Percentiles rank a stretch among this genome's conserved stretches.
Evolutionary conservation across 2,329 filamentous ascomycete genomes (phyloP).

Genomic region (Xenoacremonium recifei): DNA sequence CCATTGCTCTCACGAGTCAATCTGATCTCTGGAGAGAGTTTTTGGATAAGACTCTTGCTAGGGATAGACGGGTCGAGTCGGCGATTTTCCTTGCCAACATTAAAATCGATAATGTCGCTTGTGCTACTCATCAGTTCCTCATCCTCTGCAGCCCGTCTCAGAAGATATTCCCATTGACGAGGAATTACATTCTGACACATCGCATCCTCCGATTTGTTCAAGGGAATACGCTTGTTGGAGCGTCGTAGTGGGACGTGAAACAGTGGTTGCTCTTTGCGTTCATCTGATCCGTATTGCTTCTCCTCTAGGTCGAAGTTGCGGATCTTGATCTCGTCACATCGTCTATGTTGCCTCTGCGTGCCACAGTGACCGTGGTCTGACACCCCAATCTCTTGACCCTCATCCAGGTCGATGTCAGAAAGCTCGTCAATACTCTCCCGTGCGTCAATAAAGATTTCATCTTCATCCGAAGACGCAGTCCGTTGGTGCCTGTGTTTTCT

Average conservation of each 20-base stretch:
- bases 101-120: neutral
- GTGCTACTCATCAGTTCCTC: conserved; percentile 3
- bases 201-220: too few relatives aligned
- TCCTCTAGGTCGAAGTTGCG: too few relatives aligned
- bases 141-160: neutral
- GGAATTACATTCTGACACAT: too few relatives aligned
- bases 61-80: neutral
- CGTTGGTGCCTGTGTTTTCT: neutral
- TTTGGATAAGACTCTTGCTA: conserved; percentile 5
- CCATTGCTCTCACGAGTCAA: conserved; percentile 20
- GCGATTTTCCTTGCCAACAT: neutral
- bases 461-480: neutral
- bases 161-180: neutral
- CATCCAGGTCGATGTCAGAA: conserved; percentile 6
- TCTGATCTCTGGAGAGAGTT: conserved; percentile 8
- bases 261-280: conserved; percentile 1
- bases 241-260: conserved; percentile 9
- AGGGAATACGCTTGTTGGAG: conserved; percentile 13
- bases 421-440: conserved; percentile 8
- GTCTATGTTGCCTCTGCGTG: too few relatives aligned
- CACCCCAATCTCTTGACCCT: too few relatives aligned
- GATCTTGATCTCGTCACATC: too few relatives aligned
- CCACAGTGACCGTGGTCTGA: too few relatives aligned
- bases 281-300: neutral
- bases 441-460: conserved; percentile 5